Base-by-base conservation (phyloP, 108 stramenopile species). In the Nitzschia palea region DNA sequence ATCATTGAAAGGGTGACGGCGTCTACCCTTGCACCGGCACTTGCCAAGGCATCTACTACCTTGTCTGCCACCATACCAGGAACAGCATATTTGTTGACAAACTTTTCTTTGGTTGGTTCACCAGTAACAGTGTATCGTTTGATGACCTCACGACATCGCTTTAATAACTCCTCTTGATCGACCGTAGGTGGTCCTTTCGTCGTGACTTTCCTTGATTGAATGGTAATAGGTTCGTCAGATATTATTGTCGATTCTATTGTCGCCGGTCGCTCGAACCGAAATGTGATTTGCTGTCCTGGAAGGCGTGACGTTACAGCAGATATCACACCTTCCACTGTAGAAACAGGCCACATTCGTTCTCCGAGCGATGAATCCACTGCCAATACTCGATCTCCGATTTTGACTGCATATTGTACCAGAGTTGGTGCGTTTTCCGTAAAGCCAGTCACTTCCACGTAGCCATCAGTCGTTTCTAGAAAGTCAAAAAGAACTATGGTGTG, bases 331-430 rank as follows among this genome's bases (percentile, higher is more conserved):
- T 89, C 88, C 0, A 86, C 81, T 33, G 84, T 91, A 8, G 85
- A 84, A 10, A 91, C 89, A 55, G 91, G 86, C 94, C 94, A 95
- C 81, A 95, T 78, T 28, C 76, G 60, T 17, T 68, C 80, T 22
- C 94, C 94, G 15, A 92, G 42, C 25, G 86, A 81, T 0, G 89
- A 85, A 28, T 87, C 90, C 18, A 92, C 87, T 25, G 88, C 86
- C 23, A 91, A 42, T 12, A 91, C 74, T 30, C 92, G 77, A 74
- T 94, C 91, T 9, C 91, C 91, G 4, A 81, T 60, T 43, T 74
- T 75, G 2, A 93, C 60, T 34, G 84, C 87, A 30, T 77, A 60
- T 27, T 58, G 62, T 6, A 86, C 91, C n/a, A 81, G 50, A 0
- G 70, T 77, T 1, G 78, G 73, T 22, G 88, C 88, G 55, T 86